Base-by-base conservation (phyloP, 345 rosid genomes). In the Hirschfeldia incana region DNA sequence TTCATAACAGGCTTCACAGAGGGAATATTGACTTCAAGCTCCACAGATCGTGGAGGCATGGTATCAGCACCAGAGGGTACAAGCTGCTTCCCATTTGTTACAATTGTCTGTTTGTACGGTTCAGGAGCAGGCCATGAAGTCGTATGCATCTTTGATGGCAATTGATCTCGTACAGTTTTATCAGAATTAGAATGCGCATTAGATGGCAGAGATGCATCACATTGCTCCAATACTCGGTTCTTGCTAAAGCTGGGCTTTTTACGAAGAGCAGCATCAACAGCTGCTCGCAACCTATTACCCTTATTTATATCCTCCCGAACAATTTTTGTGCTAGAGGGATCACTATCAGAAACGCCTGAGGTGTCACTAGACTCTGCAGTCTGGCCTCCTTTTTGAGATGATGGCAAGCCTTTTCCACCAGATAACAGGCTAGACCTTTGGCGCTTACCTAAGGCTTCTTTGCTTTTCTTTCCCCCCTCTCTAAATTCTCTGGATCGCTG, bases 181-280 rank as follows among this genome's bases (percentile, higher is more conserved):
- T 81, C 88, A 79, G 80, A 73, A 70, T 33, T 79, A 71, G 73
- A 72, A 70, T 84, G 91, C 76, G 80, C 78, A 67, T 67, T 82
- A 68, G 88, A 73, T 4, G 80, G 51, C 65, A 86, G 80, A n/a
- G 85, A 46, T 57, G 81, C 86, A 67, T 86, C 93, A 42, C 82
- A 79, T 60, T 83, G 90, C 74, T 88, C 91, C 67, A 60, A 42
- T 76, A 72, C 87, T 79, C 82, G 83, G 63, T 83, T 89, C 86
- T 84, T 91, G 80, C 87, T 80, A 81, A 86, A 84, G 81, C 87
- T 91, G 46, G 97, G 94, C 86, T 84, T 88, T 83, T 91, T 90
- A 61, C 86, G 91, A 69, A 87, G 88, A 66, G 94, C 89, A 49
- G 92, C 94, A 72, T 90, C 94, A 78, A 93, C 87, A 26, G 97